Conservation (phyloP, 2,329 filamentous ascomycete genomes). For the Chrysoporthe cubensis region DNA sequence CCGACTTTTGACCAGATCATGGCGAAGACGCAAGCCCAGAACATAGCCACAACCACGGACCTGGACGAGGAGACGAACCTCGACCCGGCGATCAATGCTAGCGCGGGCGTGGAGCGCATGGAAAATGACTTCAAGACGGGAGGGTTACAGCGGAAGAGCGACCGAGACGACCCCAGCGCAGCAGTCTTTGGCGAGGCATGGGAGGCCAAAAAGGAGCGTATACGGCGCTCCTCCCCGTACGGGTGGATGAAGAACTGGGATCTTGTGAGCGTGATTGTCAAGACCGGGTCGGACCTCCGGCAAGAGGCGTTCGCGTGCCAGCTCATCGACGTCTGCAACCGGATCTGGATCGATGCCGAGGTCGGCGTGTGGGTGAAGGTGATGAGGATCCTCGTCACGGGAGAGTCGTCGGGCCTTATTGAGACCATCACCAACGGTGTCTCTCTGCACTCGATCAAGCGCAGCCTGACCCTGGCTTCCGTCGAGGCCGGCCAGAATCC, state of each 20-base stretch:
- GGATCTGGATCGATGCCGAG: constrained; percentile 76
- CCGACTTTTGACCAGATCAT: constrained; percentile 85
- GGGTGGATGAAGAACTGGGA: constrained; percentile 90
- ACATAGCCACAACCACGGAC: constrained; percentile 51
- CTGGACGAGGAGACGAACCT: constrained; percentile 59
- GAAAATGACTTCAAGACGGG: constrained; percentile 89
- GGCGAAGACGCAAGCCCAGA: constrained; percentile 66
- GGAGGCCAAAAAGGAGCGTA: constrained; percentile 82
- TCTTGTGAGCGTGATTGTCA: constrained; percentile 83
- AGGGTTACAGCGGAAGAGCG: constrained; percentile 77
- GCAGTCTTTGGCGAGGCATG: constrained; percentile 87
- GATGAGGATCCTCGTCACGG: constrained; percentile 85
- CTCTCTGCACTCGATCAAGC: constrained; percentile 83
- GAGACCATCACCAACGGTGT: constrained; percentile 90
- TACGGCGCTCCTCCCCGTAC: constrained; percentile 81
- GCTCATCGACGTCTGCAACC: constrained; percentile 78
- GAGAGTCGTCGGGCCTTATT: constrained; percentile 81
- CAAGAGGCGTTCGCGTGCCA: constrained; percentile 89
- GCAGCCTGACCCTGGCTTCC: constrained; percentile 75
- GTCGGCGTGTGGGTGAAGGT: constrained; percentile 86
- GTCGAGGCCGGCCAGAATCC: constrained; percentile 76
- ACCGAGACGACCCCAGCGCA: constrained; percentile 83
- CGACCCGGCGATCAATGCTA: constrained; percentile 63
- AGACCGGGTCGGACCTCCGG: constrained; percentile 80
- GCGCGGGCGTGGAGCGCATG: constrained; percentile 80